Base-by-base conservation (phyloP, 306 rosid species). In the Boehmeria nivea region DNA sequence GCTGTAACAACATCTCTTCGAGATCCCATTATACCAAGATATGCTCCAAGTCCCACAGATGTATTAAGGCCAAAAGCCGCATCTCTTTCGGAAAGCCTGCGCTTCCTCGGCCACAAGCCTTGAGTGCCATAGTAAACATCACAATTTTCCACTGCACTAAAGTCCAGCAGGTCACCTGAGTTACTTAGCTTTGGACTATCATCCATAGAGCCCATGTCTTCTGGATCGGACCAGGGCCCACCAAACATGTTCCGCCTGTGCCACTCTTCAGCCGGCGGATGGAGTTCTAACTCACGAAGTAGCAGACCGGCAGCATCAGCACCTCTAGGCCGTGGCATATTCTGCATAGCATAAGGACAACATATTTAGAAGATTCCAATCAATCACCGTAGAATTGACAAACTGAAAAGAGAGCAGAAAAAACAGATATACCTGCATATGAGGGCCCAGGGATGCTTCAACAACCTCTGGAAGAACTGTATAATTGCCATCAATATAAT, bases 11-110 rank as follows among this genome's bases (percentile, higher is more conserved):
- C 99, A 69, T 91, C 99, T 77, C 96, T 83, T 18, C 99, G 93
- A 65, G 99, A 91, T 63, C 99, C 99, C 96, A 91, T 91, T 72
- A 91, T 87, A 63, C 99, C 99, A 49, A 91, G 99, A 74, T 85
- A 91, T 57, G 80, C 89, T 51, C 99, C 99, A 34, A 91, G 73
- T 47, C 96, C 99, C 59, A 91, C 90, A 26, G 99, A 91, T 57
- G 87, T 87, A 69, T 87, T 91, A 70, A 91, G 63, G 59, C 99
- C 99, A 80, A 91, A 91, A 73, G 99, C 99, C 64, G 99, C 99
- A 81, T 91, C 96, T 74, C 99, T 81, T 79, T 91, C 99, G 48
- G 99, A 91, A 84, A 91, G 73, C 70, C 99, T 81, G 61, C 99
- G 99, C 71, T 91, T 91, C 88, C 87, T 75, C 27, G 99, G 99